Base-by-base conservation (phyloP, 208 protist genomes). In the Crithidia expoeki region DNA sequence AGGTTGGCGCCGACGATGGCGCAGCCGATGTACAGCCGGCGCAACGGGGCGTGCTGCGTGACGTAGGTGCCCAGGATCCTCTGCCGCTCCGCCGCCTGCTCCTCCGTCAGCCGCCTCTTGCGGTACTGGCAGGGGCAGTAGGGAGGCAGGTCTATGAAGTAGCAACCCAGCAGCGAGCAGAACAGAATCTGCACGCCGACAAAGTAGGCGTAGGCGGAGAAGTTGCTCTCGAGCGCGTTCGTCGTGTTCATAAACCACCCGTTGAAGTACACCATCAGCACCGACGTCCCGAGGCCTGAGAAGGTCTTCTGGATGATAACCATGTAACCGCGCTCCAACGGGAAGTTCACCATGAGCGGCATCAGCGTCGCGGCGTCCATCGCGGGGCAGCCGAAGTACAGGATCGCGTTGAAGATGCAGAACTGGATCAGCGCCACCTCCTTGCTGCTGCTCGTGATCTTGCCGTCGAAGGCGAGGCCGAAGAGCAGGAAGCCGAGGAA, bases 261-360 rank as follows among this genome's bases (percentile, higher is more conserved):
- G 58, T 91, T 90, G 71, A 91, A 93, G 79, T 90, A 93, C 19
- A 77, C 79, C 83, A 90, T 88, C 25, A 93, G 68, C 38, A 95
- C 77, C 10, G 84, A 81, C n/a, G 86, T 87, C 27, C 89, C 89
- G 30, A 94, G 81, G 19, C 89, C 89, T 19, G 81, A 81, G 57
- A 93, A 92, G 16, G 89, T 93, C 72, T 94, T 94, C 59, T 89
- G 80, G 53, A 93, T 88, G 49, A 92, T 80, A 28, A 94, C 83
- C 55, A 93, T 80, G 68, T 83, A 90, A 28, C 90, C 90, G 6
- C 85, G 76, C 42, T 92, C 83, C 33, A 89, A 58, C 14, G 89
- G 89, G 59, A 93, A 94, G 79, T 93, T 88, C 23, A 86, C 66
- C 84, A 94, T 90, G n/a, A 92, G 79, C 61, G 89, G 78, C 84